Percentiles rank a stretch among this genome's conserved stretches.
phyloP scores from a whole-genome alignment of 306 rosid genomes.

The Acacia acuminata region DNA sequence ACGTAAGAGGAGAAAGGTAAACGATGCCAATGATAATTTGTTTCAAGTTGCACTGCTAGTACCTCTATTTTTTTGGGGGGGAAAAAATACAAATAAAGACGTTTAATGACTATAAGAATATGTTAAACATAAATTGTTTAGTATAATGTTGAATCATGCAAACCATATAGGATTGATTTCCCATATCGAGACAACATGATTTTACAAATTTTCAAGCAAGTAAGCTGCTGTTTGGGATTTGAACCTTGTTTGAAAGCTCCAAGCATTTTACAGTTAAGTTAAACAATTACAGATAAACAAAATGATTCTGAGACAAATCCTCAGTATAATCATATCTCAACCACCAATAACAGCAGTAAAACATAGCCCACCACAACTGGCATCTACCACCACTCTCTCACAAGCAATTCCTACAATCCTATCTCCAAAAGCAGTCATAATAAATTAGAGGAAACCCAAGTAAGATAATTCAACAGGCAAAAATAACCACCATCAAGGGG shows the following conservation, averaged over 20 bases:
- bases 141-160: background rate
- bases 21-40: too few species aligned
- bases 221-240: background rate
- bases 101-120: background rate
- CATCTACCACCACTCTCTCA: background rate
- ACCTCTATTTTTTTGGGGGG: background rate
- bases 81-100: too few species aligned
- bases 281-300: background rate
- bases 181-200: background rate
- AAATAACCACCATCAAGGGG: background rate
- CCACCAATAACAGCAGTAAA: background rate
- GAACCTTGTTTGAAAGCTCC: background rate
- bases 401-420: background rate
- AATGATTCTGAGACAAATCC: background rate
- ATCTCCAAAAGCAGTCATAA: constrained; percentile 1
- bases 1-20: background rate
- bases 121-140: background rate
- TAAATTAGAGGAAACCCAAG: constrained; percentile 11
- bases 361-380: background rate
- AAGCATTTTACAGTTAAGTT: background rate
- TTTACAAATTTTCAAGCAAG: background rate
- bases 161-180: background rate
- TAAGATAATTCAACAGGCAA: constrained; percentile 9
- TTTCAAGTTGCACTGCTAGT: background rate
- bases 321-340: background rate